Percentiles rank a stretch among this genome's conserved stretches.
Conservation (phyloP, 768 basidiomycete species). For the Thelephora aurantiotincta region DNA sequence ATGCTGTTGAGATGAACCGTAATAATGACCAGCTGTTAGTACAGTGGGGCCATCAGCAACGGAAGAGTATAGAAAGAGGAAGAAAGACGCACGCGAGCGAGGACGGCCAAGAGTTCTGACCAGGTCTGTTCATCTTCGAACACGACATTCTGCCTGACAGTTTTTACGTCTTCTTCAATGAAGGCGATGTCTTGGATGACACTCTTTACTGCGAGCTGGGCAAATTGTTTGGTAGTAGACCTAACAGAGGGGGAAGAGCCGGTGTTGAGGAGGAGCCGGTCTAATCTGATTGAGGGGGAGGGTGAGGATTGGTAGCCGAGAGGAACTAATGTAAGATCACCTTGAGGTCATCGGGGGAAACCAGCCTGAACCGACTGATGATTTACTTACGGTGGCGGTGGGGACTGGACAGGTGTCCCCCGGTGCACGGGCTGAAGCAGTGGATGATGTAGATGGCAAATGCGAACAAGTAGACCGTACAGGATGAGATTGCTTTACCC, state of each 20-base stretch:
- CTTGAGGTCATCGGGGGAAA: conserved; percentile 64
- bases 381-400: background rate
- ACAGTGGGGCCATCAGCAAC: too few species aligned
- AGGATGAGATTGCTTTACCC: conserved; percentile 1
- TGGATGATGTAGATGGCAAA: conserved; percentile 15
- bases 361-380: conserved; percentile 34
- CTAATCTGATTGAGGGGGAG: conserved; percentile 51
- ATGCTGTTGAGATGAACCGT: too few species aligned
- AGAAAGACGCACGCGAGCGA: conserved; percentile 54
- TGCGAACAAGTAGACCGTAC: conserved; percentile 13
- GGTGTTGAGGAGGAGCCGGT: conserved; percentile 92
- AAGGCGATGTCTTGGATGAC: conserved; percentile 72
- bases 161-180: conserved; percentile 60
- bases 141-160: conserved; percentile 40
- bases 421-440: conserved; percentile 16
- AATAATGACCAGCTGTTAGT: too few species aligned
- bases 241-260: conserved; percentile 85
- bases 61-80: background rate
- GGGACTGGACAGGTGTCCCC: conserved; percentile 7
- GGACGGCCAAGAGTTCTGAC: conserved; percentile 82
- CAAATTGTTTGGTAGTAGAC: conserved; percentile 88
- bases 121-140: conserved; percentile 64
- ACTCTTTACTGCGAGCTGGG: conserved; percentile 78
- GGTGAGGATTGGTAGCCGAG: conserved; percentile 2
- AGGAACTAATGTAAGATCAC: conserved; percentile 20